Evolutionary conservation across 352 stramenopile genomes (phyloP).

Genomic region (Lagenidium sp.): DNA sequence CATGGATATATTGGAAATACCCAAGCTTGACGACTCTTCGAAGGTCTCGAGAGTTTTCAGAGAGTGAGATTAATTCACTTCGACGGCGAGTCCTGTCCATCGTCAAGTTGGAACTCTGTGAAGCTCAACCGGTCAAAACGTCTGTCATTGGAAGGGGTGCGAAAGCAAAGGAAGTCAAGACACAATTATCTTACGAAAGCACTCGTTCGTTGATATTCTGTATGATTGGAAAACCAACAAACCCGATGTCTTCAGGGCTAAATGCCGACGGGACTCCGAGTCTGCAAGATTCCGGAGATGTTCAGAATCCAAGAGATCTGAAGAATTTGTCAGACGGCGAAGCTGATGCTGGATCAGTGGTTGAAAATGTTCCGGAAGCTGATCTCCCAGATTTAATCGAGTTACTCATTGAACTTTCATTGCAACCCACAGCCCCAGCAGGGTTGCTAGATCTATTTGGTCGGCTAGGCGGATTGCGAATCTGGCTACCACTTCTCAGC

Average conservation of each 20-base stretch:
- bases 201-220: slow-evolving; percentile 78
- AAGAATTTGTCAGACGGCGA: slow-evolving; percentile 67
- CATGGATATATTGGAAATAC: slow-evolving; percentile 74
- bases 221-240: slow-evolving; percentile 81
- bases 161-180: slow-evolving; percentile 59
- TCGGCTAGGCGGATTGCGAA: slow-evolving; percentile 62
- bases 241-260: slow-evolving; percentile 50
- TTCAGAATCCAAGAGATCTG: slow-evolving; percentile 10
- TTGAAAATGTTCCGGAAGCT: slow-evolving; percentile 66
- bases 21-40: slow-evolving; percentile 34
- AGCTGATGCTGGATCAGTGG: slow-evolving; percentile 46
- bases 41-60: slow-evolving; percentile 31
- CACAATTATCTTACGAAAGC: slow-evolving; percentile 74
- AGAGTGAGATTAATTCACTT: slow-evolving; percentile 50
- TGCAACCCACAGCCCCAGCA: slow-evolving; percentile 56
- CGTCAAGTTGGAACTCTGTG: slow-evolving; percentile 72
- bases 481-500: slow-evolving; percentile 73
- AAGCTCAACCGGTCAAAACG: slow-evolving; percentile 47
- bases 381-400: slow-evolving; percentile 73
- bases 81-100: slow-evolving; percentile 63
- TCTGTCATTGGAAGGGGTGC: slow-evolving; percentile 42
- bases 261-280: slow-evolving; percentile 51
- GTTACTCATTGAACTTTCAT: slow-evolving; percentile 66
- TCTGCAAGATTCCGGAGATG: slow-evolving; percentile 35
- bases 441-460: slow-evolving; percentile 71